Evolutionary conservation across 345 rosid genomes (phyloP).

Genomic region (Litchi chinensis): DNA sequence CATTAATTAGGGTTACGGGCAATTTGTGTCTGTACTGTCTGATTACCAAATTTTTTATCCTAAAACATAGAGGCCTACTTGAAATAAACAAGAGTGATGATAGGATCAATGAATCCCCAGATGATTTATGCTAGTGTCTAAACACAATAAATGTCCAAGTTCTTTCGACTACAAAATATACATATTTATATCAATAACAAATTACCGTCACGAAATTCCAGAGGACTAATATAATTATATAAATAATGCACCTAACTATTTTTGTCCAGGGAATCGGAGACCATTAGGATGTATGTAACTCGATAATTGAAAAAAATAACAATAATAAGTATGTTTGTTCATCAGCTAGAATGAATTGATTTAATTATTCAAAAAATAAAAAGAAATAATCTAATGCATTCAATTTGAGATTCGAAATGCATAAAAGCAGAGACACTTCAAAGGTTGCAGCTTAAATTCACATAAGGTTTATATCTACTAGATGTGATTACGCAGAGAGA

Average conservation of each 20-base stretch:
- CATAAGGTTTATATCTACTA: constrained; percentile 17
- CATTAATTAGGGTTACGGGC: not conserved
- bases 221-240: not conserved
- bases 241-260: not conserved
- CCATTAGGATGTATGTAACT: not conserved
- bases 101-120: not conserved
- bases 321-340: not conserved
- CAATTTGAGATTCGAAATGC: not conserved
- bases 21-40: not conserved
- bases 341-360: not conserved
- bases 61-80: not conserved
- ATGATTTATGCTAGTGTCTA: not conserved
- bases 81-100: not conserved
- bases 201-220: constrained; percentile 23
- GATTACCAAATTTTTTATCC: not conserved
- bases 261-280: not conserved
- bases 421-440: not conserved
- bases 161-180: not conserved
- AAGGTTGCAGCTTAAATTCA: not conserved
- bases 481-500: constrained; percentile 24
- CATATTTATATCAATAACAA: not conserved
- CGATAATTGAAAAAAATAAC: not conserved
- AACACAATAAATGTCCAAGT: constrained; percentile 1
- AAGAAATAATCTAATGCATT: not conserved
- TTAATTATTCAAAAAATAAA: not conserved